Base-by-base conservation (phyloP, 2,329 filamentous ascomycete species). In the Diaporthe capsici region DNA sequence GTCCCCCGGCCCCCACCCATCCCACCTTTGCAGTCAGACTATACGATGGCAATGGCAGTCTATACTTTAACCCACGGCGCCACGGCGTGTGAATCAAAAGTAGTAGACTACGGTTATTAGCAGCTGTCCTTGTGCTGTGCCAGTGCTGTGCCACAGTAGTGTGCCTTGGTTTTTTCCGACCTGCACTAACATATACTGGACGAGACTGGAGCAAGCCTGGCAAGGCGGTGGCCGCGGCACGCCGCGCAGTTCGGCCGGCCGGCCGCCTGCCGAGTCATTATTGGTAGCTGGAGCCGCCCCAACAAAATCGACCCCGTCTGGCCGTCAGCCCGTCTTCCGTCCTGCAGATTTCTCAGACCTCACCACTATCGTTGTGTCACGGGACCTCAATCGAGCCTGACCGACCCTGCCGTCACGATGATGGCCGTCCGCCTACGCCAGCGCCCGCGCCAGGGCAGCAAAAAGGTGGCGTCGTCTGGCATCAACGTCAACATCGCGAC, bases 281-380 rank as follows among this genome's bases (percentile, higher is more conserved):
- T 53, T 68, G 47, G 63, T 68, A 20, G 49, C 9, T 39, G 13
- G 28, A 53, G 65, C 49, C 15, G 49, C 49, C 65, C 65, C 65
- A 70, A 70, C 65, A 70, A 70, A 70, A 28, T 70, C 65, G 34
- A 22, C 34, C 34, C 65, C 65, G 65, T 53, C 15, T 28, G 44
- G 20, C 60, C 28, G 47, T 34, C 61, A 47, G 42, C 42, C 42
- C 61, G 42, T n/a, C 63, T 28, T 10, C 47, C 47, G 15, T 39
- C 2, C 47, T 39, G 63, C 63, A 68, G 47, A 20, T 31, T 53
- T 53, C 63, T 53, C 47, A 53, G 22, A 68, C 44, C 44, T 68
- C 47, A 39, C n/a, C 28, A 20, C 31, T 9, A 49, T 20, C 13
- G 65, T 13, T 20, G 31, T 53, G 44, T 39, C 63, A 51, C 63